Evolutionary conservation across 768 basidiomycete genomes (phyloP).

Genomic region (Coprinellus micaceus): DNA sequence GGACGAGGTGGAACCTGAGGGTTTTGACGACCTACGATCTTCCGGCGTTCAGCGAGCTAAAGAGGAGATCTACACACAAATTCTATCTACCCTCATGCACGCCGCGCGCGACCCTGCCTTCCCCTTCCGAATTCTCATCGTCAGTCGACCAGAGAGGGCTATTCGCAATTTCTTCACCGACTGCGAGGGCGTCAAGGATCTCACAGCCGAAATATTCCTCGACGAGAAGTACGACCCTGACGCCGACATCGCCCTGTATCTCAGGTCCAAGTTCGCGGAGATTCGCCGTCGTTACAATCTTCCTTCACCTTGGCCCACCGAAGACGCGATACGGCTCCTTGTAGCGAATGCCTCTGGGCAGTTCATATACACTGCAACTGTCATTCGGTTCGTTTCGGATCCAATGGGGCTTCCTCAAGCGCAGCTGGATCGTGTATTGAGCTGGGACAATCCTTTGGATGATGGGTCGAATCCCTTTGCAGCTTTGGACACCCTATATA

Average conservation of each 20-base stretch:
- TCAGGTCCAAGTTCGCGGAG: neutral
- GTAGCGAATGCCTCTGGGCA: slow-evolving; percentile 11
- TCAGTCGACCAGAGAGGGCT: slow-evolving; percentile 6
- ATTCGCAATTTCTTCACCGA: neutral
- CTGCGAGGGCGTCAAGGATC: neutral
- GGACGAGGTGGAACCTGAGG: slow-evolving; percentile 9
- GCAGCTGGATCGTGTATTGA: slow-evolving; percentile 8
- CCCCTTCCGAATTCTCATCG: slow-evolving; percentile 6
- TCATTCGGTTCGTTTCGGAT: slow-evolving; percentile 10
- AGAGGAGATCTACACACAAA: neutral
- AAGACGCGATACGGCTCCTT: neutral
- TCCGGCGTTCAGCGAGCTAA: neutral
- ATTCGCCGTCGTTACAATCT: slow-evolving; percentile 8
- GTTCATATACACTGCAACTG: slow-evolving; percentile 15
- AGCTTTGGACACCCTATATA: slow-evolving; percentile 1
- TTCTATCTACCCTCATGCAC: slow-evolving; percentile 2
- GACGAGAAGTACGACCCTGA: slow-evolving; percentile 3
- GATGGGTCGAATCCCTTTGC: neutral
- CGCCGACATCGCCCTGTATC: slow-evolving; percentile 1
- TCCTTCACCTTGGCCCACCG: slow-evolving; percentile 3
- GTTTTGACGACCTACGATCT: too few species aligned
- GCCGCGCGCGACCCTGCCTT: neutral
- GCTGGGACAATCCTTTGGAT: too few species aligned
- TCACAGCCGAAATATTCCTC: neutral
- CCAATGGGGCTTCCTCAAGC: slow-evolving; percentile 6